Base-by-base conservation (phyloP, 768 basidiomycete genomes). In the Neoboletus subvelutipes region DNA sequence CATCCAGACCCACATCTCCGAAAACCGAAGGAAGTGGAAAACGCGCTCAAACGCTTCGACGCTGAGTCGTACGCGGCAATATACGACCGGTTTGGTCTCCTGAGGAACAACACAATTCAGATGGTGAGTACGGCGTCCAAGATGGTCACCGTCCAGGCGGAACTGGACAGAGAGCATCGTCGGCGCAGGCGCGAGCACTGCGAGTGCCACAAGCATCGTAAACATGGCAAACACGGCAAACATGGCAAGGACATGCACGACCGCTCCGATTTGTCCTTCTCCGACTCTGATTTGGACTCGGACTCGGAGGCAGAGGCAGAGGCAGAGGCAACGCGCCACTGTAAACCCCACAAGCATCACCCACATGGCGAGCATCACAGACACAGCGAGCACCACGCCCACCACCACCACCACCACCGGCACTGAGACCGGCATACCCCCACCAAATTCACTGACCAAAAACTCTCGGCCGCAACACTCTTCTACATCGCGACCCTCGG, bases 1-100 rank as follows among this genome's bases (percentile, higher is more conserved):
- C 47, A 89, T 96, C 45, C 95, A 98, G 72, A 97, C 95, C 3
- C 95, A 97, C 73, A 85, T 97, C 43, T 83, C 87, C 13, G 95
- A 97, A 76, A 95, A 93, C 71, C 72, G 66, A 2, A 64, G 75
- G 15, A 94, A 97, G 72, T 95, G 46, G 76, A 71, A 31, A 81
- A 82, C 57, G 86, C 86, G 4, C 78, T 79, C 57, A 64, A 75
- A 39, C 76, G 92, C 17, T 98, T 92, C 73, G 87, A 87, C 0
- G 76, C 79, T 1, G 61, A 71, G 1, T 81, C 83, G 26, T 98
- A 96, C 69, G 83, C 94, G 0, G 81, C 75, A 4, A 86, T 94
- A 1, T 97, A 97, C 70, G 90, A 94, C 60, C 72, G 75, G 26
- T 86, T 80, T 65, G 83, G 85, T 6, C 78, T 97, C 28, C 77